These are phyloP conservation scores for Rhodosporidiobolus odoratus DNA, from an alignment of 768 basidiomycete genomes.

Conservation along the genomic window DNA sequence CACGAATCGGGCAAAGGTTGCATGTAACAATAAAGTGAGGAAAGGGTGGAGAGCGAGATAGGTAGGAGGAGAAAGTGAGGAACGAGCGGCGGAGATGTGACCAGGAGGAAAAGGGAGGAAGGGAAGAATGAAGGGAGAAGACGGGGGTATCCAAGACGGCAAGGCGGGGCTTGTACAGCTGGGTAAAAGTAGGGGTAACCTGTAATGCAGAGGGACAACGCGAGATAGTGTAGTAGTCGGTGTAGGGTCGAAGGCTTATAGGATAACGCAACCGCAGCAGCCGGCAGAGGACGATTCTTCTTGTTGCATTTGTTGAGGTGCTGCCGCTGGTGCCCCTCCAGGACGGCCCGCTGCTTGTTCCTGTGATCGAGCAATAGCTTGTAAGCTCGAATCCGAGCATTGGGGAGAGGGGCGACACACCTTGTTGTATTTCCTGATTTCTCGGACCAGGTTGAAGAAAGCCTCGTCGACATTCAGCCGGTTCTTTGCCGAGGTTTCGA, in stretches of 20 bases:
- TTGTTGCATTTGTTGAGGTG: constrained; percentile 34
- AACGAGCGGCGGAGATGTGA: background rate
- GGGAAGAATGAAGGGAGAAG: background rate
- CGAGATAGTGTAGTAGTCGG: background rate
- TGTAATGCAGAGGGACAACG: background rate
- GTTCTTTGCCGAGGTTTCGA: constrained; percentile 52
- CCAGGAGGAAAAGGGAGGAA: background rate
- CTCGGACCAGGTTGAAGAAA: constrained; percentile 49
- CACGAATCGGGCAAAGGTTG: too few species aligned
- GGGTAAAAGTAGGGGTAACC: background rate
- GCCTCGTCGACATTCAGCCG: constrained; percentile 52
- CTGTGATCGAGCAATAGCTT: constrained; percentile 5
- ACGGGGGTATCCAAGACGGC: background rate
- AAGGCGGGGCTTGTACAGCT: too few species aligned
- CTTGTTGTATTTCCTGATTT: constrained; percentile 49
- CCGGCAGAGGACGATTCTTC: constrained; percentile 37
- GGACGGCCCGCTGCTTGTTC: constrained; percentile 41
- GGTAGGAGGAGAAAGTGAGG: background rate
- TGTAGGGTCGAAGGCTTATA: constrained; percentile 5
- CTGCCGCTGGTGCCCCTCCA: constrained; percentile 25
- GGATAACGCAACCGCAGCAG: constrained; percentile 41
- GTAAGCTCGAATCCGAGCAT: background rate
- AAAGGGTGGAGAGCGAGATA: background rate
- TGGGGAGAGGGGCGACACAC: constrained; percentile 39
- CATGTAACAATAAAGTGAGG: background rate